phyloP scores from a whole-genome alignment of 164 flowering plant genomes.

The Cinnamomum chago region DNA sequence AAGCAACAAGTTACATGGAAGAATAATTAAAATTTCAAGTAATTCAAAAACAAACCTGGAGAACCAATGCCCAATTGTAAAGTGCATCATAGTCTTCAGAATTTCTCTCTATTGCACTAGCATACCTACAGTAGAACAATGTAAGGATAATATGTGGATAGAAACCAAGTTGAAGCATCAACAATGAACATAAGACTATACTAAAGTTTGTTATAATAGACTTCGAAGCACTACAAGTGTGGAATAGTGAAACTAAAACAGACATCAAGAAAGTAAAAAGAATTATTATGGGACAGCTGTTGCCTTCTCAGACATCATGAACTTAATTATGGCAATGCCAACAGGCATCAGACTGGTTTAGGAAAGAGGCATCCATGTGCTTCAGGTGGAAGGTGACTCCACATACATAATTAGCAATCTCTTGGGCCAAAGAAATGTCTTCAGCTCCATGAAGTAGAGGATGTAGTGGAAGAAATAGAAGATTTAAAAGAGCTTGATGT shows the following conservation, averaged over 20 bases:
- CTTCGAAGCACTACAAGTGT: neutral
- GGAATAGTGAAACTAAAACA: neutral
- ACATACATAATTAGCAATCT: too few relatives aligned
- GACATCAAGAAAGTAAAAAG: neutral
- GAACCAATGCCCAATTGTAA: constrained; percentile 98
- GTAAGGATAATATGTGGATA: constrained; percentile 3
- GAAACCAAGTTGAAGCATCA: neutral
- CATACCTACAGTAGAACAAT: constrained; percentile 56
- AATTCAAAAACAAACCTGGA: constrained; percentile 59
- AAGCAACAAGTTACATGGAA: neutral
- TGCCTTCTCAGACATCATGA: neutral
- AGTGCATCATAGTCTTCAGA: constrained; percentile 93
- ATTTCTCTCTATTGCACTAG: constrained; percentile 86
- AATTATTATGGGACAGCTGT: neutral
- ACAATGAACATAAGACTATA: neutral
- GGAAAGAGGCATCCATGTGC: too few relatives aligned
- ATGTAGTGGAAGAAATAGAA: too few relatives aligned
- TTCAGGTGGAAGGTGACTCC: too few relatives aligned
- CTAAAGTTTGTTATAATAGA: neutral
- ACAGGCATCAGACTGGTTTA: too few relatives aligned
- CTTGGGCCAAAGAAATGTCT: too few relatives aligned
- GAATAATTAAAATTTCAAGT: neutral
- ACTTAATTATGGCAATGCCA: too few relatives aligned
- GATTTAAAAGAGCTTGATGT: too few relatives aligned
- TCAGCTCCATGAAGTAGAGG: too few relatives aligned